phyloP scores from a whole-genome alignment of 495 filamentous ascomycete species.

The Bacidia gigantensis region DNA sequence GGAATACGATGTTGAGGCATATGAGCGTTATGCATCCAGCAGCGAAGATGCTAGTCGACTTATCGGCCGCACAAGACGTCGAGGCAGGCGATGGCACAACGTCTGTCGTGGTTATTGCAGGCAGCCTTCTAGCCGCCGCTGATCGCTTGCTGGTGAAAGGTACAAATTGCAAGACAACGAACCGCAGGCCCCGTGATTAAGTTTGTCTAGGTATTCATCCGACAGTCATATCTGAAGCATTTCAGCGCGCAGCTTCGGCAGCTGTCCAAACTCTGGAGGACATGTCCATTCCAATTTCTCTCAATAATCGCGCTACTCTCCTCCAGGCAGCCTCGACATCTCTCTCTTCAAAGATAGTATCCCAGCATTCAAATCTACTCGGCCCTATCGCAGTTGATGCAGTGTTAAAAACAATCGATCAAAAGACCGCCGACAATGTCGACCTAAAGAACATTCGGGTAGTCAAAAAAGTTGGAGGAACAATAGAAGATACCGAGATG shows the following conservation, averaged over 20 bases:
- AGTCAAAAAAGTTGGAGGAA: constrained; percentile 94
- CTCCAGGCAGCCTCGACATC: constrained; percentile 95
- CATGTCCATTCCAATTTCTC: constrained; percentile 88
- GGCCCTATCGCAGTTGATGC: constrained; percentile 96
- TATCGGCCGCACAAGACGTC: constrained; percentile 93
- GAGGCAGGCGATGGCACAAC: constrained; percentile 98
- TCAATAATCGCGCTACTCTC: constrained; percentile 75
- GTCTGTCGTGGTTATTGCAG: constrained; percentile 93
- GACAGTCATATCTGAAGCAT: constrained; percentile 92
- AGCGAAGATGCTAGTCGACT: constrained; percentile 95
- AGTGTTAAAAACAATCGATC: constrained; percentile 85
- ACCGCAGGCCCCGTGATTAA: background rate
- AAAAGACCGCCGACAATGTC: constrained; percentile 89
- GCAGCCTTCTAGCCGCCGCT: constrained; percentile 84
- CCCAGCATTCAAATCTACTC: constrained; percentile 82
- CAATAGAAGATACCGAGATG: constrained; percentile 96
- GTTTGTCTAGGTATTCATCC: constrained; percentile 58
- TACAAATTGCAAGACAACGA: constrained; percentile 7
- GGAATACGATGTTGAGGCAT: constrained; percentile 94
- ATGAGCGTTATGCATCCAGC: constrained; percentile 99
- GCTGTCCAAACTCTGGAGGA: constrained; percentile 82
- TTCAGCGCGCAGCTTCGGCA: constrained; percentile 82
- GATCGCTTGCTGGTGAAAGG: constrained; percentile 81
- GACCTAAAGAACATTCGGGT: constrained; percentile 93
- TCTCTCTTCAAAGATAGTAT: constrained; percentile 95